A percentile compares a stretch with the other conserved stretches of the same genome.
These are phyloP conservation scores for Coemansia sp. DNA, from an alignment of 371 early-diverging fungal species.

Conservation along the genomic window DNA sequence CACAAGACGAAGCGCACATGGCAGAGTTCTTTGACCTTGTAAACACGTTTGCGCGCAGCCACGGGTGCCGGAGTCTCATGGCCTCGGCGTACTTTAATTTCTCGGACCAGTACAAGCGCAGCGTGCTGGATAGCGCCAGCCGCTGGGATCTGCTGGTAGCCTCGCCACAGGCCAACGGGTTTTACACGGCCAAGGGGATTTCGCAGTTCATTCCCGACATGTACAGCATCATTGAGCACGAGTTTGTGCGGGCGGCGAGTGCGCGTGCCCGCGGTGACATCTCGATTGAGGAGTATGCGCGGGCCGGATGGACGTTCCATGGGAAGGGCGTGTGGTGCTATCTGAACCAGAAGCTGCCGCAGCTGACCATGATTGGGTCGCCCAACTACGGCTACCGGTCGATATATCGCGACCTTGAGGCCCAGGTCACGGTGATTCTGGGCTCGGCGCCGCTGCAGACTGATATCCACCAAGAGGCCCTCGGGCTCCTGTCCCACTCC, in stretches of 20 bases:
- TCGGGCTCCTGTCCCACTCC: conserved; percentile 29
- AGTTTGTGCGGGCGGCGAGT: conserved; percentile 25
- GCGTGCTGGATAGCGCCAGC: conserved; percentile 60
- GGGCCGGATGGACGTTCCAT: conserved; percentile 48
- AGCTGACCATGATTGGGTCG: conserved; percentile 84
- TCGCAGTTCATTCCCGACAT: conserved; percentile 85
- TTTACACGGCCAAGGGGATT: conserved; percentile 82
- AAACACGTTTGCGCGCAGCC: conserved; percentile 46
- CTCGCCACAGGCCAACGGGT: conserved; percentile 95
- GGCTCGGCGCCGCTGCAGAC: conserved; percentile 56
- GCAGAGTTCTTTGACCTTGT: conserved; percentile 58
- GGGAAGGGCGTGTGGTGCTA: conserved; percentile 61
- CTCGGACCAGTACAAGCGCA: conserved; percentile 62
- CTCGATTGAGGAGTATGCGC: conserved; percentile 36
- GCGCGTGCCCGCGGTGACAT: conserved; percentile 10
- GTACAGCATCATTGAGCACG: conserved; percentile 72
- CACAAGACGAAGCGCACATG: conserved; percentile 75
- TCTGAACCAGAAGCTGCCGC: conserved; percentile 53
- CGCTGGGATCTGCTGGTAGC: conserved; percentile 74
- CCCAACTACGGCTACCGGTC: conserved; percentile 93
- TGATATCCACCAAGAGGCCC: conserved; percentile 61
- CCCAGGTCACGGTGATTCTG: neutral
- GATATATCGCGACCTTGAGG: conserved; percentile 73
- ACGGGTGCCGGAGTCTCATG: conserved; percentile 55
- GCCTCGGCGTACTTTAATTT: conserved; percentile 97